Percentiles rank a stretch among this genome's conserved stretches.
These are phyloP conservation scores for Bruguiera hainesii DNA, from an alignment of 441 rosid genomes.

Conservation along the genomic window DNA sequence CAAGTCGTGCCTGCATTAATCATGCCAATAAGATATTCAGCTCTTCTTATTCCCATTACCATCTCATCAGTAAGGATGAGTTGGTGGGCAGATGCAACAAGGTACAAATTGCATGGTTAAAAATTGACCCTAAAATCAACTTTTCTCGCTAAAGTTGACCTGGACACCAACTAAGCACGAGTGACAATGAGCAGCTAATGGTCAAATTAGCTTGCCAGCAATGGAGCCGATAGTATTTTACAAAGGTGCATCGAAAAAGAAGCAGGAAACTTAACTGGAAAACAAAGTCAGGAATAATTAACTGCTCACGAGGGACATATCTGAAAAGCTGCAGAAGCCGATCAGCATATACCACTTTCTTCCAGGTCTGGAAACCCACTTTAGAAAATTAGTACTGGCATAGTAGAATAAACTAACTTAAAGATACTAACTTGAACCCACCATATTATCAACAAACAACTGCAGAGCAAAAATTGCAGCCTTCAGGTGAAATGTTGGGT, in stretches of 20 bases:
- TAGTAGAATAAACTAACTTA: not conserved
- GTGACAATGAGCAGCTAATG: no score
- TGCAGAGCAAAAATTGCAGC: constrained; percentile 72
- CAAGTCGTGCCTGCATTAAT: constrained; percentile 82
- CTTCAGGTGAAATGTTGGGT: constrained; percentile 89
- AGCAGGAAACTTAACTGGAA: constrained; percentile 74
- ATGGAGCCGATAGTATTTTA: no score
- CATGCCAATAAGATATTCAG: constrained; percentile 9
- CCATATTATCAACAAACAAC: constrained; percentile 77
- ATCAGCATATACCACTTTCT: constrained; percentile 89
- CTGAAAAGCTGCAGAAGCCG: constrained; percentile 87
- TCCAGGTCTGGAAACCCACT: constrained; percentile 68
- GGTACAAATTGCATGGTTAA: not conserved
- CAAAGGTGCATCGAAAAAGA: not conserved
- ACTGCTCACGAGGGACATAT: constrained; percentile 98
- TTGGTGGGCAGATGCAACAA: not conserved
- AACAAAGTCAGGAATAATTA: constrained; percentile 96
- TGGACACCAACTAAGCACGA: no score
- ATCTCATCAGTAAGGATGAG: not conserved
- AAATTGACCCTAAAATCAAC: no score
- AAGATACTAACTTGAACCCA: constrained; percentile 29
- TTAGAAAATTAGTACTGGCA: constrained; percentile 1
- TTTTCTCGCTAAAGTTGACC: no score
- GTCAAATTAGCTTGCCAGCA: no score
- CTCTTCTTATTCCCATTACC: constrained; percentile 5